phyloP scores from a whole-genome alignment of 768 basidiomycete species.

The Boletus fagicola region DNA sequence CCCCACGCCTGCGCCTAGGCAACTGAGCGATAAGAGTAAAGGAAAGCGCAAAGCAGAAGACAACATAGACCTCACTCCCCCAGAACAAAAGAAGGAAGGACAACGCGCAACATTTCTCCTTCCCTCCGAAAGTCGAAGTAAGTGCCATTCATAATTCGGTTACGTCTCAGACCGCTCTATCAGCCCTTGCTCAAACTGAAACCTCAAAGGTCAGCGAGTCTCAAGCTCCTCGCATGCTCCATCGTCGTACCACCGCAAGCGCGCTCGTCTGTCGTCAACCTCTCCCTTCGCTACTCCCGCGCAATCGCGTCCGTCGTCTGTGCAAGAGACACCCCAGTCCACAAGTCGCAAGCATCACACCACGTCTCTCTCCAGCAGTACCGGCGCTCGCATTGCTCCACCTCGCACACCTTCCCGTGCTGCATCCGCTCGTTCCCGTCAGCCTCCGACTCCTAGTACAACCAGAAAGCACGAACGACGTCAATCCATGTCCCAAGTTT shows the following conservation, averaged over 20 bases:
- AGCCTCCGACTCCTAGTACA: conserved; percentile 24
- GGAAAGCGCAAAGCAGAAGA: conserved; percentile 78
- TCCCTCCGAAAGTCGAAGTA: conserved; percentile 55
- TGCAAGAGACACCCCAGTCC: conserved; percentile 28
- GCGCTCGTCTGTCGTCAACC: conserved; percentile 53
- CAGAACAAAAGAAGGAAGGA: conserved; percentile 52
- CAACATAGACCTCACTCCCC: conserved; percentile 65
- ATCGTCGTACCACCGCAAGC: conserved; percentile 71
- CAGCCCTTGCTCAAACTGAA: conserved; percentile 26
- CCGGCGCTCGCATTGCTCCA: conserved; percentile 27
- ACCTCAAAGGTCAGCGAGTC: conserved; percentile 47
- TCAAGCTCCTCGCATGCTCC: conserved; percentile 61
- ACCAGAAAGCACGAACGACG: conserved; percentile 36
- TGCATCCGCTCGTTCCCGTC: conserved; percentile 36
- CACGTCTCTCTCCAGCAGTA: conserved; percentile 37
- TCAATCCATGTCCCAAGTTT: conserved; percentile 63
- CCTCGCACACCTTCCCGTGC: conserved; percentile 39
- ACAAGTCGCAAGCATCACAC: conserved; percentile 17
- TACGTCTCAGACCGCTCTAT: conserved; percentile 22
- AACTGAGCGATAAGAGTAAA: conserved; percentile 37
- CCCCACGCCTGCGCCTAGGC: conserved; percentile 33
- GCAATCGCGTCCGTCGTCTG: conserved; percentile 32
- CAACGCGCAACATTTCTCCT: conserved; percentile 63
- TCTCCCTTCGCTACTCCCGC: conserved; percentile 35
- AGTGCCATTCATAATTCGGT: conserved; percentile 28